A percentile compares a stretch with the other conserved stretches of the same genome.
phyloP scores from a whole-genome alignment of 2,329 filamentous ascomycete species.

The Neopestalotiopsis sp. region DNA sequence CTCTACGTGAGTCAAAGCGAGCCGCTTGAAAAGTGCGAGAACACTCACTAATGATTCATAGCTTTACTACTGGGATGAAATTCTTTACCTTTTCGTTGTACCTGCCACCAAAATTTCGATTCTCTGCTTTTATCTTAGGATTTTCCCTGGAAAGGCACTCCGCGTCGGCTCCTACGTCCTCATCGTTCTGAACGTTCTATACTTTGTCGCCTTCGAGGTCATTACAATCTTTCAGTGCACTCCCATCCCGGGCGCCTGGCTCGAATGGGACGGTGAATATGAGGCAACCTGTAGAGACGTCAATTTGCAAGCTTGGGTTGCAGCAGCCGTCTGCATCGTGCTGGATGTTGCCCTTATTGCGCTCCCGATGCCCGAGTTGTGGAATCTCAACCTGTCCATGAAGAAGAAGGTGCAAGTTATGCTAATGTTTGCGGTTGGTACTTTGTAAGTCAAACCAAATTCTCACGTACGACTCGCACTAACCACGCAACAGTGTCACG shows the following conservation, averaged over 20 bases:
- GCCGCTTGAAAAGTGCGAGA: not conserved
- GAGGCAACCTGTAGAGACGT: constrained; percentile 23
- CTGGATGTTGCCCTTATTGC: constrained; percentile 25
- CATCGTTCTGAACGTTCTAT: constrained; percentile 24
- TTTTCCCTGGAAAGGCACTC: constrained; percentile 23
- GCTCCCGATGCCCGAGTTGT: constrained; percentile 27
- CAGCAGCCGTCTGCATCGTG: constrained; percentile 23
- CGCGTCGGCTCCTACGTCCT: constrained; percentile 19
- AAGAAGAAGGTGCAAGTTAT: constrained; percentile 28
- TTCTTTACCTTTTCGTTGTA: constrained; percentile 3
- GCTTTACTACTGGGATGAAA: constrained; percentile 13
- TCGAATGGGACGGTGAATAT: constrained; percentile 25
- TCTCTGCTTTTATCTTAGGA: constrained; percentile 30
- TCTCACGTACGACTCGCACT: not conserved
- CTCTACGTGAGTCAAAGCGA: not conserved
- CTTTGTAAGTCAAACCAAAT: constrained; percentile 20
- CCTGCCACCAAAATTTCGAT: constrained; percentile 30
- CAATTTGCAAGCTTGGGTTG: constrained; percentile 25
- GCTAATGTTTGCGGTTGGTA: constrained; percentile 27
- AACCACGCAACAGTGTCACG: constrained; percentile 20
- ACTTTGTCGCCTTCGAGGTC: constrained; percentile 23
- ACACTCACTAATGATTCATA: not conserved
- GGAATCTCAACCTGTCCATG: constrained; percentile 22
- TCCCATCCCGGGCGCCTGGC: constrained; percentile 26
- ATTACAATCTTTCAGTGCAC: constrained; percentile 28